Percentiles rank a stretch among this genome's conserved stretches.
Conservation (phyloP, 495 filamentous ascomycete species). For the Neurospora sp. region DNA sequence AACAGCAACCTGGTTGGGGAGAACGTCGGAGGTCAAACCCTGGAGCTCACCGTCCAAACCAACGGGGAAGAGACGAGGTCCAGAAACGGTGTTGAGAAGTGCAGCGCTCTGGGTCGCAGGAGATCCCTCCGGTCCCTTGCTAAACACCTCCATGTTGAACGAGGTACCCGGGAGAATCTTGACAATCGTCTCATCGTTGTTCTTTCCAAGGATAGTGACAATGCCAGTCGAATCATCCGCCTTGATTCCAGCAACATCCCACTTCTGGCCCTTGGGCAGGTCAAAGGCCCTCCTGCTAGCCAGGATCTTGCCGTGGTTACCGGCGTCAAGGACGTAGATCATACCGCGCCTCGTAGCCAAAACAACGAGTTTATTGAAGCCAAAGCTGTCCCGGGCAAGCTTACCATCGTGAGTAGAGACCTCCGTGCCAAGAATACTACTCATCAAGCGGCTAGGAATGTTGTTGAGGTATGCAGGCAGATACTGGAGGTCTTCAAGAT, state of each 20-base stretch:
- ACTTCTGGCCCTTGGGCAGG: conserved; percentile 41
- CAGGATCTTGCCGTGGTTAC: conserved; percentile 60
- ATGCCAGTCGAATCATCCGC: conserved; percentile 43
- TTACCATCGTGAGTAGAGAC: conserved; percentile 35
- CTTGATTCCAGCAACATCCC: conserved; percentile 60
- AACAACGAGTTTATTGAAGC: conserved; percentile 72
- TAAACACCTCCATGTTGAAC: conserved; percentile 19
- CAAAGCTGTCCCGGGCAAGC: conserved; percentile 66
- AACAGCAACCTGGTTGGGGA: conserved; percentile 46
- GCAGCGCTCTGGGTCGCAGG: conserved; percentile 33
- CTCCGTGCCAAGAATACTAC: conserved; percentile 54
- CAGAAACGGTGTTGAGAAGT: conserved; percentile 40
- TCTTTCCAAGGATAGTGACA: conserved; percentile 47
- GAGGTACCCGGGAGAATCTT: not conserved
- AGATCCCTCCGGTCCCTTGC: conserved; percentile 21
- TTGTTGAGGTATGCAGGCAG: conserved; percentile 64
- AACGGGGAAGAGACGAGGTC: conserved; percentile 39
- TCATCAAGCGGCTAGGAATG: conserved; percentile 55
- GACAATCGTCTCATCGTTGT: conserved; percentile 43
- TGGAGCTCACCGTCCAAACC: conserved; percentile 35
- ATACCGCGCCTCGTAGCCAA: conserved; percentile 73
- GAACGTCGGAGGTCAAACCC: conserved; percentile 24
- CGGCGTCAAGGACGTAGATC: conserved; percentile 68
- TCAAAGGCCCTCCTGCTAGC: conserved; percentile 59
- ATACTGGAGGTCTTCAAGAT: conserved; percentile 66